Conservation (phyloP, 768 basidiomycete genomes). For the Tylopilus sp. region DNA sequence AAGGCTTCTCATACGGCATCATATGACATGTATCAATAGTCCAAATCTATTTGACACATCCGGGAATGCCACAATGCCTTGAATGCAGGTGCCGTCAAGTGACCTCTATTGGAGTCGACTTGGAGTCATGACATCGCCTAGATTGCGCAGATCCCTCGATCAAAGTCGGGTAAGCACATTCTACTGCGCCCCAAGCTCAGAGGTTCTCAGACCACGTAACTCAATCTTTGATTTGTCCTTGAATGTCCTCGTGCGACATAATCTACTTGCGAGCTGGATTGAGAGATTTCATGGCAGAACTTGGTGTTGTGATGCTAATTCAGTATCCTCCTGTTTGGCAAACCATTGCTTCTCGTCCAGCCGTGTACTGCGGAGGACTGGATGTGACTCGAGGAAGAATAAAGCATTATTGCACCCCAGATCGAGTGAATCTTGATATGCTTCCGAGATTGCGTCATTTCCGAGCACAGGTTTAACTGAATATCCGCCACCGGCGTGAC, state of each 20-base stretch:
- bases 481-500: constrained; percentile 29
- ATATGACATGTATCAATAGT: constrained; percentile 5
- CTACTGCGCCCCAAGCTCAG: neutral
- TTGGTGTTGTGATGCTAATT: too few species aligned
- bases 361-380: neutral
- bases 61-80: constrained; percentile 14
- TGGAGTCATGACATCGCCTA: constrained; percentile 7
- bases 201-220: neutral
- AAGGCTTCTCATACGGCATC: constrained; percentile 10
- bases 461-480: constrained; percentile 29
- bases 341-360: neutral
- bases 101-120: neutral
- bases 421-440: constrained; percentile 6
- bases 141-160: constrained; percentile 18
- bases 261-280: too few species aligned
- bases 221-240: neutral
- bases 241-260: too few species aligned
- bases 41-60: constrained; percentile 4
- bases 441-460: constrained; percentile 19
- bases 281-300: too few species aligned
- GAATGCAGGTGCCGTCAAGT: constrained; percentile 14
- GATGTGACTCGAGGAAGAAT: constrained; percentile 11
- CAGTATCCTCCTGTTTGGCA: neutral
- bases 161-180: constrained; percentile 1
- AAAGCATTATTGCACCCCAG: constrained; percentile 4